phyloP scores from a whole-genome alignment of 345 rosid genomes.

The Salix viminalis region DNA sequence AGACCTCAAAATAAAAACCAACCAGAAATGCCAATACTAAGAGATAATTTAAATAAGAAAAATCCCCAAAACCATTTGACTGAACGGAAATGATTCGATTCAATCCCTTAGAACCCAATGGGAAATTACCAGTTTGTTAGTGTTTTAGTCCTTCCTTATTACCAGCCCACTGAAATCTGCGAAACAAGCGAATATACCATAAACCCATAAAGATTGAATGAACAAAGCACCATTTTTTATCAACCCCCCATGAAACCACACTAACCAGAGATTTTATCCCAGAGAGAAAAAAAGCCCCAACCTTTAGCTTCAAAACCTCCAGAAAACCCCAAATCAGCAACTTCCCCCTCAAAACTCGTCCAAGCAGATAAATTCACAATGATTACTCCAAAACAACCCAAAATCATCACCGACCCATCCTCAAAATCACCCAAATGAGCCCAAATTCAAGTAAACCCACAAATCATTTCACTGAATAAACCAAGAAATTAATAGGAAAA shows the following conservation, averaged over 20 bases:
- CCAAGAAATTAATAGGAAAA: neutral
- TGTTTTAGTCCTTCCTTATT: conserved; percentile 18
- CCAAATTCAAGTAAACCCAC: conserved; percentile 10
- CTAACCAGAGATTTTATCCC: conserved; percentile 10
- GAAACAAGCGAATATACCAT: conserved; percentile 9
- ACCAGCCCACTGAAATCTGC: conserved; percentile 19
- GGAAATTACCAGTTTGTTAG: conserved; percentile 2
- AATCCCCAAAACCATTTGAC: neutral
- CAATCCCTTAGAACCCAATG: conserved; percentile 4
- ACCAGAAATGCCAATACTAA: neutral
- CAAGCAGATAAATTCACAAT: conserved; percentile 15
- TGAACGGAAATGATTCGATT: neutral
- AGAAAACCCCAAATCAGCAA: conserved; percentile 18
- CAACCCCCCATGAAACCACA: conserved; percentile 2
- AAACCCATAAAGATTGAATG: conserved; percentile 10
- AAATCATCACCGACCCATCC: conserved; percentile 22
- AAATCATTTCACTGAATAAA: conserved; percentile 10
- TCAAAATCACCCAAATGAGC: conserved; percentile 11
- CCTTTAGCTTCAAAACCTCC: conserved; percentile 23
- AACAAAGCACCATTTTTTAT: neutral
- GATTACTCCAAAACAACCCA: conserved; percentile 22
- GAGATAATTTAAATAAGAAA: neutral
- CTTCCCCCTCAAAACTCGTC: conserved; percentile 18
- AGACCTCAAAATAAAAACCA: conserved; percentile 27
- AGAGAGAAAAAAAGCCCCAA: conserved; percentile 2